phyloP scores from a whole-genome alignment of 805 yeast species.

The Nakazawaea holstii region DNA sequence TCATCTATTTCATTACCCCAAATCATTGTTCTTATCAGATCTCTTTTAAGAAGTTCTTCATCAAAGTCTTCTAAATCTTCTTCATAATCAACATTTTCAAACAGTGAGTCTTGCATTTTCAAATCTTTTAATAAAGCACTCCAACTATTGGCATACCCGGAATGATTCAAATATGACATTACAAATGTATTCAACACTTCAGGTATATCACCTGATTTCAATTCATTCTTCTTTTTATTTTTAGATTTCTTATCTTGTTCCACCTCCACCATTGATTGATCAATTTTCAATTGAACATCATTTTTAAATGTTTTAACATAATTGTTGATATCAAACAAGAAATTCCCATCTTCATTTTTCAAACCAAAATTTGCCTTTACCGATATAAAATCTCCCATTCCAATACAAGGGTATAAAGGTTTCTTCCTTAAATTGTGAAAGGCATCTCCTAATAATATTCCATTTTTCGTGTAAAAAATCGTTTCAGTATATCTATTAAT shows the following conservation, averaged over 20 bases:
- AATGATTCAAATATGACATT: conserved; percentile 48
- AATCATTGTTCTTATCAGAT: conserved; percentile 33
- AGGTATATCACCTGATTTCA: conserved; percentile 18
- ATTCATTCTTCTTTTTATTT: conserved; percentile 1
- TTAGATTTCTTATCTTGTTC: conserved; percentile 7
- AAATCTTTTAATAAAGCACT: conserved; percentile 46
- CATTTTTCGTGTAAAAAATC: conserved; percentile 79
- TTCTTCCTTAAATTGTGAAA: conserved; percentile 38
- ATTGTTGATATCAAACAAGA: conserved; percentile 43
- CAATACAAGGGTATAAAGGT: conserved; percentile 42
- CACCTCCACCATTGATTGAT: conserved; percentile 6
- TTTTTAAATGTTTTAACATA: conserved; percentile 36
- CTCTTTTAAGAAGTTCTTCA: conserved; percentile 29
- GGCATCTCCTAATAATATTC: conserved; percentile 54
- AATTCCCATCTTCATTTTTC: conserved; percentile 23
- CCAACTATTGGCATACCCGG: conserved; percentile 52
- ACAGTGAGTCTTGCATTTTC: conserved; percentile 21
- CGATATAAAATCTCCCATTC: conserved; percentile 35
- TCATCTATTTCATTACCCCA: conserved; percentile 38
- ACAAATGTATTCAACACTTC: conserved; percentile 29
- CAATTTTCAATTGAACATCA: conserved; percentile 17
- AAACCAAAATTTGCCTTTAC: conserved; percentile 53
- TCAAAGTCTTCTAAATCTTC: not conserved
- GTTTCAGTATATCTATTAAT: conserved; percentile 59
- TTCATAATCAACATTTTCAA: not conserved